Percentiles rank a stretch among this genome's conserved stretches.
Evolutionary conservation across 106 monocot genomes (phyloP).

Genomic region (Ottelia alismoides): DNA sequence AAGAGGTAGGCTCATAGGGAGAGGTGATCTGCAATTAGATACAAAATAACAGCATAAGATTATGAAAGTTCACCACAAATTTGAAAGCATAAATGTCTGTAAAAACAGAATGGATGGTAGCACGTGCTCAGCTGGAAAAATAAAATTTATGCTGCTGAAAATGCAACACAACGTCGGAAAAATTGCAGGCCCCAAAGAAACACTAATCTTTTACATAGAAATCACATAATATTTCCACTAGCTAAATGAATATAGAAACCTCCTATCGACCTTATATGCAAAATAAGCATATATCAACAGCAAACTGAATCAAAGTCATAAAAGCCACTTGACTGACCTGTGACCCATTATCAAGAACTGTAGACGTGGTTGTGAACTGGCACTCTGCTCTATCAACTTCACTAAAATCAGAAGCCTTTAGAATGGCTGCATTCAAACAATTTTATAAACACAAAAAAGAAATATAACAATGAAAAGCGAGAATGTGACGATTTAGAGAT

Average conservation of each 20-base stretch:
- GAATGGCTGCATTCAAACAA: slow-evolving; percentile 40
- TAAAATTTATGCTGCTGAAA: too few species aligned
- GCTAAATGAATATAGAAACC: background rate
- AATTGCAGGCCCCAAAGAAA: too few species aligned
- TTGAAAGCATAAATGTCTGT: background rate
- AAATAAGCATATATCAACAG: background rate
- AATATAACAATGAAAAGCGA: background rate
- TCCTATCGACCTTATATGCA: background rate
- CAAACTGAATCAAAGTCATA: background rate
- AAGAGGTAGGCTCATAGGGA: slow-evolving; percentile 24
- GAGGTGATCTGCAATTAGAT: slow-evolving; percentile 36
- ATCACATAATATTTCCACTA: background rate
- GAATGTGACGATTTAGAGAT: background rate
- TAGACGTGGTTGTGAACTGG: slow-evolving; percentile 77
- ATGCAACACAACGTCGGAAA: too few species aligned
- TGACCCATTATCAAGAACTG: slow-evolving; percentile 88
- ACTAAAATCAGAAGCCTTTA: slow-evolving; percentile 87
- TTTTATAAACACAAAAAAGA: background rate
- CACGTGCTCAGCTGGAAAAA: too few species aligned
- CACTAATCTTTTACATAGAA: background rate
- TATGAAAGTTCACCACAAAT: background rate
- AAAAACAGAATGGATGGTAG: too few species aligned
- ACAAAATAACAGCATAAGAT: background rate
- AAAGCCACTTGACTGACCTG: slow-evolving; percentile 32
- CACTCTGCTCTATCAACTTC: slow-evolving; percentile 85